These are phyloP conservation scores for Dacryopinax spathularia DNA, from an alignment of 768 basidiomycete species.

Conservation along the genomic window DNA sequence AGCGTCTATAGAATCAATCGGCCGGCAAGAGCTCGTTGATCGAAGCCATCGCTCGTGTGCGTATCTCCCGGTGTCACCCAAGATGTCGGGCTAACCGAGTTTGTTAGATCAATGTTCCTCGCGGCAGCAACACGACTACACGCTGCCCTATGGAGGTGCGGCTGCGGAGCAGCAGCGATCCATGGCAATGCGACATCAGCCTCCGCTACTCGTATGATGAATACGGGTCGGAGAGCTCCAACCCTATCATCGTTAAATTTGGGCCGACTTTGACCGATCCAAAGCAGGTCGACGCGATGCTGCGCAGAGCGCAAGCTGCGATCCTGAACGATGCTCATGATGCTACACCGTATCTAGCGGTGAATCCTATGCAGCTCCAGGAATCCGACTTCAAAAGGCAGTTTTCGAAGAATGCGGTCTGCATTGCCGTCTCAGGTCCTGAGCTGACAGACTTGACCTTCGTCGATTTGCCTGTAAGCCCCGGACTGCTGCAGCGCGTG, in stretches of 20 bases:
- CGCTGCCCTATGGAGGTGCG: too few relatives aligned
- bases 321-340: conserved; percentile 28
- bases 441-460: conserved; percentile 52
- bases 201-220: conserved; percentile 33
- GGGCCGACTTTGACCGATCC: conserved; percentile 29
- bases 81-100: neutral
- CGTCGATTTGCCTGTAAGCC: conserved; percentile 44
- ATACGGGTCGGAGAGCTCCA: neutral
- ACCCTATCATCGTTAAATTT: conserved; percentile 22
- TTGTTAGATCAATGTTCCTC: conserved; percentile 33
- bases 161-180: conserved; percentile 27
- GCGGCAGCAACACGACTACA: too few relatives aligned
- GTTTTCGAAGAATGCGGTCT: conserved; percentile 46
- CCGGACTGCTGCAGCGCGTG: neutral
- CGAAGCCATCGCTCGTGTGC: conserved; percentile 37
- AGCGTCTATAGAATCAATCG: conserved; percentile 29
- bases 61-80: conserved; percentile 2
- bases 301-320: conserved; percentile 47
- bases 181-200: conserved; percentile 41
- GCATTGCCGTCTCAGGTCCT: conserved; percentile 42
- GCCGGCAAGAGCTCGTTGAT: conserved; percentile 33
- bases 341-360: conserved; percentile 8
- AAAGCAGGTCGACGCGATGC: conserved; percentile 34
- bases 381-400: conserved; percentile 7
- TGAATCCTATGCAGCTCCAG: neutral